Conservation (phyloP, 169 alveolate species). For the Neospora caninum region DNA sequence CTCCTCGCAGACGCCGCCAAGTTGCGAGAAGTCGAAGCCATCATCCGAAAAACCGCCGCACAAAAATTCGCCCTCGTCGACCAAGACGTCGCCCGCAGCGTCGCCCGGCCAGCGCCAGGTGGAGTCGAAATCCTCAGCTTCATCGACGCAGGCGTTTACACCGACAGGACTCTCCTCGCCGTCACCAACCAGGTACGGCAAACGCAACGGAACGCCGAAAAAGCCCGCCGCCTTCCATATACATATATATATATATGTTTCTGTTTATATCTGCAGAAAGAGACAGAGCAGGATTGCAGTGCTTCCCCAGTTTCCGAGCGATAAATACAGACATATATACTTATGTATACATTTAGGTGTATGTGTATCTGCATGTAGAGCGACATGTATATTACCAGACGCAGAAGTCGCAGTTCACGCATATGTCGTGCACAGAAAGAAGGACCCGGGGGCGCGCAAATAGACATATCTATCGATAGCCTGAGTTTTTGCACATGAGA, state of each 20-base stretch:
- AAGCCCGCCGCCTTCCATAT: neutral
- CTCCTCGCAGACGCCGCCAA: slow-evolving; percentile 51
- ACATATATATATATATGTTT: neutral
- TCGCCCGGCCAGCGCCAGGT: slow-evolving; percentile 51
- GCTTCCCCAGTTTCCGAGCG: neutral
- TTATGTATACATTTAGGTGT: neutral
- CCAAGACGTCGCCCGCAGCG: slow-evolving; percentile 47
- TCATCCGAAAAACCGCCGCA: slow-evolving; percentile 45
- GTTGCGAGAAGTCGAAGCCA: slow-evolving; percentile 26
- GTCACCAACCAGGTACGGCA: slow-evolving; percentile 47
- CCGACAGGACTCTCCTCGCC: slow-evolving; percentile 49
- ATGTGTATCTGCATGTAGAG: neutral
- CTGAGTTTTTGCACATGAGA: too few relatives aligned
- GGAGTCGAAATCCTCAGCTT: slow-evolving; percentile 53
- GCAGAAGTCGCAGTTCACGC: too few relatives aligned
- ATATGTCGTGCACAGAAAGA: too few relatives aligned
- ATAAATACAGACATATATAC: too few relatives aligned
- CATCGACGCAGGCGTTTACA: slow-evolving; percentile 63
- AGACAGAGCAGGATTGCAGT: neutral
- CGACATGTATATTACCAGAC: too few relatives aligned
- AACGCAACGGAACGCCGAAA: too few relatives aligned
- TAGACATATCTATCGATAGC: too few relatives aligned
- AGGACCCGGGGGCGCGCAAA: too few relatives aligned
- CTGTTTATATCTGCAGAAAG: neutral
- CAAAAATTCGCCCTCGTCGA: slow-evolving; percentile 62